A percentile compares a stretch with the other conserved stretches of the same genome.
Evolutionary conservation across 169 alveolate genomes (phyloP).

Genomic region (Plasmodium inui): DNA sequence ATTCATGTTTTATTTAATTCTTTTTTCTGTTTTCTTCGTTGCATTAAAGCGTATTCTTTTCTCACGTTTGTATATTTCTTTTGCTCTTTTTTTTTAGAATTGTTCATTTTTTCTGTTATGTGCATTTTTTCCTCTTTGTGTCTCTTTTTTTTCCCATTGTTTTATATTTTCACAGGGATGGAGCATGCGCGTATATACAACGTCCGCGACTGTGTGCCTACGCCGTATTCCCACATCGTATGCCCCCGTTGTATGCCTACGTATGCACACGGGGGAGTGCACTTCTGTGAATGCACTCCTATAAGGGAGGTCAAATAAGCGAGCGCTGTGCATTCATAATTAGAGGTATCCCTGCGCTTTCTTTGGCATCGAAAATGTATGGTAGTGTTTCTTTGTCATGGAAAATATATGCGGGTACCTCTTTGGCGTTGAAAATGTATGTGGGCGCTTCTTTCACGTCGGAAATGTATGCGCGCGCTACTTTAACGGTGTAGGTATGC

Average conservation of each 20-base stretch:
- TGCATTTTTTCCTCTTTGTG: neutral
- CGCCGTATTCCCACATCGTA: neutral
- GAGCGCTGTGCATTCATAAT: neutral
- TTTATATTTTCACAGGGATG: neutral
- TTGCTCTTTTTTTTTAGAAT: neutral
- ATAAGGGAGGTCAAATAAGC: neutral
- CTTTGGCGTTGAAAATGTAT: neutral
- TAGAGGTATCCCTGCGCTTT: neutral
- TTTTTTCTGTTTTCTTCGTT: neutral
- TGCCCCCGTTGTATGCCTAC: neutral
- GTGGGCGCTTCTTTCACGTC: too few relatives aligned
- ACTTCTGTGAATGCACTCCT: neutral
- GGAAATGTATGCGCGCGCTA: neutral
- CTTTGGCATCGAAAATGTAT: neutral
- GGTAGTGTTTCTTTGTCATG: neutral
- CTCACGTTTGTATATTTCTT: neutral
- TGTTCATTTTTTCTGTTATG: neutral
- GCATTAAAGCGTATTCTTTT: neutral
- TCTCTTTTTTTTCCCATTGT: neutral
- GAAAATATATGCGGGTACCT: too few relatives aligned
- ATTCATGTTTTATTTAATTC: neutral
- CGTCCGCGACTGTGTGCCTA: neutral
- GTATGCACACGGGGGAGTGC: neutral
- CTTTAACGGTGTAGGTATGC: neutral
- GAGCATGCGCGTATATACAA: neutral